A percentile compares a stretch with the other conserved stretches of the same genome.
Evolutionary conservation across 2,329 filamentous ascomycete genomes (phyloP).

Genomic region (Plenodomus lindquistii): DNA sequence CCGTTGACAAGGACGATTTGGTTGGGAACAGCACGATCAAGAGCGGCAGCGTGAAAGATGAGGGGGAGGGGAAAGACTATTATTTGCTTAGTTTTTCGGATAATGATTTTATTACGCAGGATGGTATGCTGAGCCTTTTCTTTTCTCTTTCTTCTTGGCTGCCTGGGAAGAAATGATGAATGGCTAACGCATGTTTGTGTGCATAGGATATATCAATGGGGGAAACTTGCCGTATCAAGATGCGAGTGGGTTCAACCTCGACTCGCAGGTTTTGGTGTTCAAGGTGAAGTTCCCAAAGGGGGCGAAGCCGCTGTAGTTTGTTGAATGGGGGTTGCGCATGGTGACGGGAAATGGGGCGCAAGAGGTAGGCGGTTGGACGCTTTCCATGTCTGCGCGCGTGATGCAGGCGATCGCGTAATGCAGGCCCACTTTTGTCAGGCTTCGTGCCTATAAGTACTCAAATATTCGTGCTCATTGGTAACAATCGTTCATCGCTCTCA

Average conservation of each 20-base stretch:
- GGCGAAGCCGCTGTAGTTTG: constrained; percentile 29
- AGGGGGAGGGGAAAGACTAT: constrained; percentile 62
- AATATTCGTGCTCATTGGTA: no score
- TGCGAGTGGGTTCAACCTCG: constrained; percentile 59
- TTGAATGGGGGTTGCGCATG: not conserved
- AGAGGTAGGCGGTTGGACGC: no score
- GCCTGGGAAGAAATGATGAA: not conserved
- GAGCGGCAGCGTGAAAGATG: constrained; percentile 31
- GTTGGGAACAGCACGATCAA: constrained; percentile 1
- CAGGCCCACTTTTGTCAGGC: no score
- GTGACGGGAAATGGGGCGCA: no score
- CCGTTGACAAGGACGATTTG: constrained; percentile 52
- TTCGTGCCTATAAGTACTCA: no score
- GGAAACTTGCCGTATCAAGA: constrained; percentile 62
- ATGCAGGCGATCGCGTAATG: no score
- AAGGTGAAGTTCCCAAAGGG: constrained; percentile 55
- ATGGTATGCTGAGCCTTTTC: constrained; percentile 51
- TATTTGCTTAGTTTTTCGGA: constrained; percentile 71
- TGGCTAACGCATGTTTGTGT: no score
- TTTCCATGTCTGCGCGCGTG: no score
- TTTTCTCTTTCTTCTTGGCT: constrained; percentile 5
- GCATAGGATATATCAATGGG: constrained; percentile 59
- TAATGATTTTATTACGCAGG: constrained; percentile 76
- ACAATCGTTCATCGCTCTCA: no score
- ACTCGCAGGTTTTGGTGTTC: constrained; percentile 68